phyloP scores from a whole-genome alignment of 2,329 filamentous ascomycete species.

The Colletotrichum trifolii region DNA sequence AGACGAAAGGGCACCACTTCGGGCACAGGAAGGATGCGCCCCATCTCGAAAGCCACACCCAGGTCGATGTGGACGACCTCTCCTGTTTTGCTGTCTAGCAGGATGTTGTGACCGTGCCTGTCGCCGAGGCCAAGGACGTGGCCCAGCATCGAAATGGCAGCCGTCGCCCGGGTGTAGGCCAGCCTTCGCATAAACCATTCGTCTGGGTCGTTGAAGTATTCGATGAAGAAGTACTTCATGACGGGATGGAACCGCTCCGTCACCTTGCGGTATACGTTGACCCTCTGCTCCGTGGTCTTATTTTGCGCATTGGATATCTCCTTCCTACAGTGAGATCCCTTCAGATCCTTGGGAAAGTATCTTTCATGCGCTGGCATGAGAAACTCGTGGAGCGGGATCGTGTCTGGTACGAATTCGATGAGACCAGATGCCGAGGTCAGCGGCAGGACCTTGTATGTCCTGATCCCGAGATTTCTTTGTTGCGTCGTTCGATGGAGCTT shows the following conservation, averaged over 20 bases:
- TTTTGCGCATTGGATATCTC: conserved; percentile 80
- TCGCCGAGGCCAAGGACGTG: conserved; percentile 94
- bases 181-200: conserved; percentile 93
- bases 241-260: conserved; percentile 89
- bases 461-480: conserved; percentile 87
- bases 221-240: conserved; percentile 97
- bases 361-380: conserved; percentile 89
- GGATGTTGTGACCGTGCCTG: conserved; percentile 95
- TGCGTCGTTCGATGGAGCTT: conserved; percentile 87
- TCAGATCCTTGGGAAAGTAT: conserved; percentile 88
- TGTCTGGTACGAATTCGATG: conserved; percentile 97
- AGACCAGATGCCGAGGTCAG: conserved; percentile 86
- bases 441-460: conserved; percentile 97
- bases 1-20: conserved; percentile 96
- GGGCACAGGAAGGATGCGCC: conserved; percentile 92
- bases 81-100: conserved; percentile 88
- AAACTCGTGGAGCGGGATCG: conserved; percentile 90
- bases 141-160: conserved; percentile 93
- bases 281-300: conserved; percentile 75
- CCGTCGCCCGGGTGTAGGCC: conserved; percentile 92
- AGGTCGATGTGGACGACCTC: conserved; percentile 98
- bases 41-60: conserved; percentile 96
- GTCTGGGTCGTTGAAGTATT: conserved; percentile 91
- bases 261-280: conserved; percentile 81
- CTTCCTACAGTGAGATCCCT: conserved; percentile 79